These are phyloP conservation scores for Crithidia sp. DNA, from an alignment of 208 protist species.

Conservation along the genomic window DNA sequence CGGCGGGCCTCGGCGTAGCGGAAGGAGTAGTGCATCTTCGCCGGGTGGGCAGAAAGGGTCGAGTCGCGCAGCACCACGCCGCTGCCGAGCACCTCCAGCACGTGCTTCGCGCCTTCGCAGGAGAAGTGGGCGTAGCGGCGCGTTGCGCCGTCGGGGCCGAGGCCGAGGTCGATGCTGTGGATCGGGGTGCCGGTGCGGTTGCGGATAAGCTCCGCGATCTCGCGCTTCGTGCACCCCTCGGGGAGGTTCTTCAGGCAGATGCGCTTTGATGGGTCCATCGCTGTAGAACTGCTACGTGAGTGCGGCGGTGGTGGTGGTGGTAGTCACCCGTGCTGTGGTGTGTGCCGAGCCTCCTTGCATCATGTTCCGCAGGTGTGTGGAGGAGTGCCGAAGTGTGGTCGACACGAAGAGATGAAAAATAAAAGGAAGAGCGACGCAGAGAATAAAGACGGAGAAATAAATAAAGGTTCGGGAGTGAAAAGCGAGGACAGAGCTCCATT, in stretches of 20 bases:
- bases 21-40: slow-evolving; percentile 75
- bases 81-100: slow-evolving; percentile 66
- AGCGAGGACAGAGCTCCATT: too few relatives aligned
- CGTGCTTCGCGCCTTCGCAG: slow-evolving; percentile 81
- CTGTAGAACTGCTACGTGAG: background rate
- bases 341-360: too few relatives aligned
- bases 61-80: slow-evolving; percentile 43
- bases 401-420: slow-evolving; percentile 6
- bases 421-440: background rate
- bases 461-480: background rate
- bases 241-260: slow-evolving; percentile 88
- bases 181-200: slow-evolving; percentile 78
- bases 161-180: slow-evolving; percentile 87
- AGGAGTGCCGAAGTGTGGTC: too few relatives aligned
- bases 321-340: too few relatives aligned
- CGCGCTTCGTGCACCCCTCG: slow-evolving; percentile 77
- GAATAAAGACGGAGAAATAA: slow-evolving; percentile 3
- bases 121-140: slow-evolving; percentile 88
- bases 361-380: too few relatives aligned
- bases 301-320: too few relatives aligned
- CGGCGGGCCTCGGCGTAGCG: slow-evolving; percentile 71
- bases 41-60: slow-evolving; percentile 52
- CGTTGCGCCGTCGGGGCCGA: slow-evolving; percentile 52
- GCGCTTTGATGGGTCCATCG: slow-evolving; percentile 88
- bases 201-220: slow-evolving; percentile 83